Base-by-base conservation (phyloP, 768 basidiomycete species). In the Tylopilus cervinicoccineus region DNA sequence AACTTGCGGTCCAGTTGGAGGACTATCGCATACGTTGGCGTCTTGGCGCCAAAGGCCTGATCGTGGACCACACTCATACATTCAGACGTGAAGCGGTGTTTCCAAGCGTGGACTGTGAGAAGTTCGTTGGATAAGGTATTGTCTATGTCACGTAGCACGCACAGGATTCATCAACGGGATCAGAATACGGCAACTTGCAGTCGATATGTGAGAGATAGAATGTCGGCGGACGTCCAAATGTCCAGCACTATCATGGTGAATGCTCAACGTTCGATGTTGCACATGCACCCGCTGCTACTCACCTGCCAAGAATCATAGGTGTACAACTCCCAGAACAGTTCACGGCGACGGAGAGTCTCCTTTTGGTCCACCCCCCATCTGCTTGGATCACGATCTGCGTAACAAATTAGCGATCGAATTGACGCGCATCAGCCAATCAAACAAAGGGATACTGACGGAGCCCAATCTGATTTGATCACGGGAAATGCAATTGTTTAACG, bases 51-150 rank as follows among this genome's bases (percentile, higher is more conserved):
- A 52, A 83, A 86, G 0, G 84, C 84, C 62, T 86, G 82, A 55
- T 86, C 84, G 52, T 84, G 81, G 45, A 86, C 73, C 6, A 80
- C 67, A 31, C 78, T 78, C 80, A 86, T 81, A 58, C 83, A 85
- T 59, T 84, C 81, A 2, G 81, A 79, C 17, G 76, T 70, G 51
- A 84, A 85, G 24, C 79, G 75, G 55, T 86, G 82, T 65, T 86
- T 86, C 84, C 84, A 86, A 19, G 77, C 72, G 51, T 83, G 75
- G 63, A 76, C 84, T 85, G n/a, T 7, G 17, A 22, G 14, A 23
- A 4, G 1, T 40, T 17, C 16, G 22, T 53, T 36, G 53, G 43
- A 41, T n/a, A 41, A 45, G n/a, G 34, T 39, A 38, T n/a, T 39
- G 33, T 26, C n/a, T 28, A 12, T 5, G 38, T 41, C 19, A 34